These are phyloP conservation scores for Luffa acutangula DNA, from an alignment of 306 rosid species.

Conservation along the genomic window DNA sequence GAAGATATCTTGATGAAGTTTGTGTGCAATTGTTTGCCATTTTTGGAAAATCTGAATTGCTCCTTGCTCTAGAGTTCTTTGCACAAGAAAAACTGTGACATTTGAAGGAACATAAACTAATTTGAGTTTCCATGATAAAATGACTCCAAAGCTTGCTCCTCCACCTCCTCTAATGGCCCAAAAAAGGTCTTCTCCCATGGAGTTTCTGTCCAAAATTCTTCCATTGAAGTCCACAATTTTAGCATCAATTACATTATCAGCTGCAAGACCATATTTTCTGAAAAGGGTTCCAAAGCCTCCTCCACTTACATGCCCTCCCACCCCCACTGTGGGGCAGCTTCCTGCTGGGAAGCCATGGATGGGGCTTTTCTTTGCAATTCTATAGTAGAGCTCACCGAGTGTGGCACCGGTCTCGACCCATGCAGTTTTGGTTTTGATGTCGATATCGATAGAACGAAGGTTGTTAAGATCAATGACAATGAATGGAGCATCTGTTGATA, in stretches of 20 bases:
- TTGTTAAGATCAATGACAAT: conserved; percentile 22
- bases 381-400: conserved; percentile 19
- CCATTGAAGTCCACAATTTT: conserved; percentile 42
- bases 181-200: conserved; percentile 64
- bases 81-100: conserved; percentile 42
- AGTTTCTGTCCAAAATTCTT: conserved; percentile 30
- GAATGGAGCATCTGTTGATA: conserved; percentile 16
- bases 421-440: conserved; percentile 2
- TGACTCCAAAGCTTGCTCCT: conserved; percentile 53
- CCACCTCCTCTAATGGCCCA: conserved; percentile 78
- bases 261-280: conserved; percentile 61
- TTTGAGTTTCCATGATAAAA: conserved; percentile 58
- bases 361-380: conserved; percentile 18
- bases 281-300: conserved; percentile 21
- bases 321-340: conserved; percentile 22
- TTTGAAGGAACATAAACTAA: conserved; percentile 41
- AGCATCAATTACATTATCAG: conserved; percentile 49
- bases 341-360: conserved; percentile 27
- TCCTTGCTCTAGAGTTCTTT: conserved; percentile 28
- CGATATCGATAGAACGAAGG: conserved; percentile 10
- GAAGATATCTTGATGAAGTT: conserved; percentile 36
- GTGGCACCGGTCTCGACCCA: conserved; percentile 18
- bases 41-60: conserved; percentile 34
- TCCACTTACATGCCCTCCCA: conserved; percentile 15
- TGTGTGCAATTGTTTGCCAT: conserved; percentile 53